Base-by-base conservation (phyloP, 805 yeast species). In the Candida maesae region DNA sequence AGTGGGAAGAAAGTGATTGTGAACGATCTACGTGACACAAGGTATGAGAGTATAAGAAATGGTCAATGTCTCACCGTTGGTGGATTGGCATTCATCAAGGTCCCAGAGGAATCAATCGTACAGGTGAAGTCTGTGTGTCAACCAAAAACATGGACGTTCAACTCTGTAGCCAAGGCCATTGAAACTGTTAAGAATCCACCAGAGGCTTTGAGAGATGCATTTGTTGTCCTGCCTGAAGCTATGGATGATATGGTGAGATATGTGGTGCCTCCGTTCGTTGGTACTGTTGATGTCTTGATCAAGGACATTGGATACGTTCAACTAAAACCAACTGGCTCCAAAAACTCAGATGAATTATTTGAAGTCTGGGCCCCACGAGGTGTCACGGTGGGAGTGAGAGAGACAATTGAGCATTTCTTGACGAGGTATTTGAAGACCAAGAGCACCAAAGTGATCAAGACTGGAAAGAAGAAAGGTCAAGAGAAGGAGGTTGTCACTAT, bases 191-290 rank as follows among this genome's bases (percentile, higher is more conserved):
- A 49, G 14, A 34, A 14, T n/a, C 54, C 50, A 29, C 58, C 58
- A 2, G 52, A 47, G 9, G 63, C 65, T 2, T 31, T 64, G 27
- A 50, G 52, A 38, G 46, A 53, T 8, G 48, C 52, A 39, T 41
- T 42, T 18, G 52, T 41, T 63, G 65, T 56, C 44, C 67, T 33
- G 24, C 60, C 39, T 21, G 49, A 29, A 41, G 66, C 68, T 23
- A 54, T 52, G 28, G 50, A 56, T 1, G 55, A 64, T 2, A 53
- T 70, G 47, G 61, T 55, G 1, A 62, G 77, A 42, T 80, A 71
- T 46, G 66, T 74, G 2, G 66, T 84, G 4, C 91, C 93, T 0
- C 85, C 87, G n/a, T 84, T 84, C 50, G 66, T 61, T 44, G 91
- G 91, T 0, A 56, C 74, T 5, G 63, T 84, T 9, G 95, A 84